phyloP scores from a whole-genome alignment of 1,139 yeast species.

The Saccharomycopsis hybrid region DNA sequence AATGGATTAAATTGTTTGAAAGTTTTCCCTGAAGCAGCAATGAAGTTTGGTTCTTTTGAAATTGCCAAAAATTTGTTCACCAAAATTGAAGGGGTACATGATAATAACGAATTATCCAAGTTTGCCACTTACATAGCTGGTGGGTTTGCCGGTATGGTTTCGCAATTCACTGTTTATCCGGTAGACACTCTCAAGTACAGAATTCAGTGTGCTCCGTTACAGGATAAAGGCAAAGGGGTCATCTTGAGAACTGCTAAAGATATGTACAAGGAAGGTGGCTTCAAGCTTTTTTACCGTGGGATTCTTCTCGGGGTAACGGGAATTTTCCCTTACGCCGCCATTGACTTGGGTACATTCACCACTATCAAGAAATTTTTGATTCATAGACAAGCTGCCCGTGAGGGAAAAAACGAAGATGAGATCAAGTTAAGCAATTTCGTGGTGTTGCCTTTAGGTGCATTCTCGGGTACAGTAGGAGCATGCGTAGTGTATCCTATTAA shows the following conservation, averaged over 20 bases:
- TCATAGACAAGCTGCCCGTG: constrained; percentile 50
- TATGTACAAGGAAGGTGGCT: constrained; percentile 77
- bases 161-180: constrained; percentile 91
- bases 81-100: constrained; percentile 68
- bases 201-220: constrained; percentile 70
- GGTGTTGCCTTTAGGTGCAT: constrained; percentile 86
- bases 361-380: constrained; percentile 76
- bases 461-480: constrained; percentile 94
- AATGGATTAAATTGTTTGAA: constrained; percentile 90
- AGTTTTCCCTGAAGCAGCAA: constrained; percentile 95
- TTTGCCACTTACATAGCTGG: constrained; percentile 84
- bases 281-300: constrained; percentile 77
- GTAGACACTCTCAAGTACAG: constrained; percentile 91
- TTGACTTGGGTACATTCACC: constrained; percentile 89
- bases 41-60: constrained; percentile 95
- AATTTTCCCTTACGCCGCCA: constrained; percentile 94
- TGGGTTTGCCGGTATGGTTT: constrained; percentile 90
- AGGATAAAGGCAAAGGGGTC: constrained; percentile 52
- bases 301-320: constrained; percentile 84
- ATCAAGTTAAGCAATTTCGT: constrained; percentile 71
- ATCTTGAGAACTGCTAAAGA: constrained; percentile 66
- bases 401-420: constrained; percentile 50
- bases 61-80: constrained; percentile 74
- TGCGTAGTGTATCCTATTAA: constrained; percentile 91
- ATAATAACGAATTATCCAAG: constrained; percentile 66